Evolutionary conservation across 176 grass and related monocot species (phyloP).

Genomic region (Phoenix dactylifera): DNA sequence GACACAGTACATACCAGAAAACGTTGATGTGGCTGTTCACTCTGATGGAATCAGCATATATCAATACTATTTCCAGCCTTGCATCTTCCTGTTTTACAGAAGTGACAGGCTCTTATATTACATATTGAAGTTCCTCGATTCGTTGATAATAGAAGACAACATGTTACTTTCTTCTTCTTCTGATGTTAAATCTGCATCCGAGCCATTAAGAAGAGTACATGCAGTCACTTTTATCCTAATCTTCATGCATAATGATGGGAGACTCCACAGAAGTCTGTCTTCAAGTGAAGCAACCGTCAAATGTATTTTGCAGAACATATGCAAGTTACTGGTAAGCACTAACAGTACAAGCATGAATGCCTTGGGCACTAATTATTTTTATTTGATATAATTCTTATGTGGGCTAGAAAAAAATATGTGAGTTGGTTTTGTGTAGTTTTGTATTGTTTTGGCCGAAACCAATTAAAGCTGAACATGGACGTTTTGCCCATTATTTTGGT

Average conservation of each 20-base stretch:
- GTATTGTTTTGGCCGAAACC: too few relatives aligned
- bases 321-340: conserved; percentile 42
- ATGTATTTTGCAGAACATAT: conserved; percentile 43
- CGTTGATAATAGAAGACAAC: conserved; percentile 38
- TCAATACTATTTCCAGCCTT: conserved; percentile 56
- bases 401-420: too few relatives aligned
- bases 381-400: too few relatives aligned
- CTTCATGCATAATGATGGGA: conserved; percentile 47
- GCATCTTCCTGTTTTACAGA: conserved; percentile 49
- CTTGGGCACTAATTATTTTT: too few relatives aligned
- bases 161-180: too few relatives aligned
- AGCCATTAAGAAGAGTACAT: conserved; percentile 36
- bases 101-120: conserved; percentile 44
- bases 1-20: conserved; percentile 57
- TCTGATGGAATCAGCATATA: conserved; percentile 41
- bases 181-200: conserved; percentile 21
- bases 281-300: conserved; percentile 32
- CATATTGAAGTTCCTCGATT: conserved; percentile 51
- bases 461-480: too few relatives aligned
- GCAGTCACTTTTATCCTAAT: conserved; percentile 47
- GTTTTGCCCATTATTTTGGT: too few relatives aligned
- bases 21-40: conserved; percentile 32
- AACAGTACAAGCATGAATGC: conserved; percentile 1
- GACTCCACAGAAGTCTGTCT: conserved; percentile 48
- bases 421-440: too few relatives aligned